Conservation (phyloP, 805 yeast species). For the Zygoascus tannicola region DNA sequence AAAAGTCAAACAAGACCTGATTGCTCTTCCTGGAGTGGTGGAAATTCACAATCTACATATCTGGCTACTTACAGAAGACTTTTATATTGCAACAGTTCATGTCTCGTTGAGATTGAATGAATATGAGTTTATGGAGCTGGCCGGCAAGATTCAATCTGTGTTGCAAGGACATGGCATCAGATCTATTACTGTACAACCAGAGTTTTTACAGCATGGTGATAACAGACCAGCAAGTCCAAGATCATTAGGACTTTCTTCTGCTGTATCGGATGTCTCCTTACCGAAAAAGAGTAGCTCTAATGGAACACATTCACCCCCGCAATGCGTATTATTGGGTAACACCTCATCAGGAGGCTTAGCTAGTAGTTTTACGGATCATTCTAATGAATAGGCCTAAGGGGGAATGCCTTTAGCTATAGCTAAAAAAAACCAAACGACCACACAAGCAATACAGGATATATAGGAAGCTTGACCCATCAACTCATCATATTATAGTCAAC, state of each 20-base stretch:
- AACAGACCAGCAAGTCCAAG: not conserved
- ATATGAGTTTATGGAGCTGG: constrained; percentile 59
- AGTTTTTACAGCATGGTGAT: constrained; percentile 40
- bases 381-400: no score
- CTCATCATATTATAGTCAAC: no score
- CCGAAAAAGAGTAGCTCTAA: not conserved
- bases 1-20: constrained; percentile 58
- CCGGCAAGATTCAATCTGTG: constrained; percentile 64
- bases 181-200: constrained; percentile 95
- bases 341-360: not conserved
- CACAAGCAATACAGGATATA: no score
- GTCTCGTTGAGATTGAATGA: constrained; percentile 61
- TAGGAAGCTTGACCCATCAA: no score
- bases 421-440: no score
- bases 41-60: constrained; percentile 93
- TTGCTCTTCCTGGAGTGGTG: constrained; percentile 58
- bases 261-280: not conserved
- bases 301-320: not conserved
- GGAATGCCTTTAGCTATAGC: no score
- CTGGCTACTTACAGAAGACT: constrained; percentile 88
- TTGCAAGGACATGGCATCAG: constrained; percentile 81
- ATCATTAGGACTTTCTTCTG: not conserved
- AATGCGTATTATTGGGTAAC: constrained; percentile 2
- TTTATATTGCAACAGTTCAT: constrained; percentile 82
- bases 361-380: not conserved